A percentile compares a stretch with the other conserved stretches of the same genome.
Conservation (phyloP, 2,329 filamentous ascomycete species). For the Cadophora malorum region DNA sequence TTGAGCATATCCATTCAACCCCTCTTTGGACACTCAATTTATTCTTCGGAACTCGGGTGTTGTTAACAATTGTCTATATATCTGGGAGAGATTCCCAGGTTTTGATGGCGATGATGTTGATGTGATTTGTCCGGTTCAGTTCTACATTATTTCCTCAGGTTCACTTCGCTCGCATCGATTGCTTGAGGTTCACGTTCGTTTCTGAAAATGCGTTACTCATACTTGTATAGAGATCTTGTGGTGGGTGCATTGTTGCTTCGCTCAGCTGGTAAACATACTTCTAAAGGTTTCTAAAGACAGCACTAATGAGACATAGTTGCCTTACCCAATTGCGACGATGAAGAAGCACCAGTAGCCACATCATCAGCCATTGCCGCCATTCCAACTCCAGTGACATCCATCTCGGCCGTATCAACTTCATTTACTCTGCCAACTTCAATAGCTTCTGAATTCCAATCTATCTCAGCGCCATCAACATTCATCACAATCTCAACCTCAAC, state of each 20-base stretch:
- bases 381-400: too few relatives aligned
- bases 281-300: background rate
- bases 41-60: background rate
- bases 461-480: too few relatives aligned
- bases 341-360: background rate
- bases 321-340: background rate
- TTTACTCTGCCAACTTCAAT: too few relatives aligned
- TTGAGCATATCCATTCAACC: background rate
- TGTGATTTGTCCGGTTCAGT: too few relatives aligned
- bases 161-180: background rate
- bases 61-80: background rate
- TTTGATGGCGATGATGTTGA: background rate
- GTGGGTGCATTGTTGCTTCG: background rate
- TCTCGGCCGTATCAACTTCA: too few relatives aligned
- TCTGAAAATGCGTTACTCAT: constrained; percentile 1
- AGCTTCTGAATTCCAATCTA: too few relatives aligned
- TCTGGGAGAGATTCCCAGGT: background rate
- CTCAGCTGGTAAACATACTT: background rate
- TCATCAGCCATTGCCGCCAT: too few relatives aligned
- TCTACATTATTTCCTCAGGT: background rate
- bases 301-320: background rate
- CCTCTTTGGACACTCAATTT: background rate
- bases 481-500: too few relatives aligned
- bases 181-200: background rate
- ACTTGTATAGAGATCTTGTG: background rate